Base-by-base conservation (phyloP, 768 basidiomycete genomes). In the Steccherinum ochraceum region DNA sequence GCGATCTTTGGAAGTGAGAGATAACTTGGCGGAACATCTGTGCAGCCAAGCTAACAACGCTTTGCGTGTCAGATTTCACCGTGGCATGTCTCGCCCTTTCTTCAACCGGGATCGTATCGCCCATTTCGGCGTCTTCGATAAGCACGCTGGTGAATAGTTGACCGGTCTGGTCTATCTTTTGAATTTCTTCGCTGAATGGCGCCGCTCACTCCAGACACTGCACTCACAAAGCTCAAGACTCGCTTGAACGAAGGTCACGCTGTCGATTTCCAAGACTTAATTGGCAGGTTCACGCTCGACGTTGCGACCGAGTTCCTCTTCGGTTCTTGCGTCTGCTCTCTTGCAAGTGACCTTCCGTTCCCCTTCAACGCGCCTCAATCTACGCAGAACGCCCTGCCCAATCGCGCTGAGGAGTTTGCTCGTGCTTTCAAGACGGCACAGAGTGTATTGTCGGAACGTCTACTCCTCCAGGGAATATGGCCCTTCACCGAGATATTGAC, bases 261-360 rank as follows among this genome's bases (percentile, higher is more conserved):
- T 0, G 50, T 72, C 44, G 67, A 72, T 52, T 64, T 65, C 50
- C 61, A 64, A 65, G 76, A 80, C 49, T 53, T 72, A 5, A 58
- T 78, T 20, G 68, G 68, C 1, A 71, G 76, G 40, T 76, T 79
- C 53, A 75, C 77, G 0, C 68, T 80, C 30, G 78, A 80, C 59
- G 68, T 77, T 3, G 79, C 81, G 0, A 72, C 78, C 2, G 74
- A 78, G 50, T 80, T 78, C 54, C 62, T 81, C 42, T 79, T 79
- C 49, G 78, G 74, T 4, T 58, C 63, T 30, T 68, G 70, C 27
- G 66, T 78, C 2, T 42, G 74, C 57, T 69, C 69, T 26, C 65
- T 80, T 13, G 51, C 57, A 12, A 63, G 57, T 1, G 55, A 55
- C 2, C 62, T 78, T 2, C 72, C 72, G 1, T 72, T 70, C 52